phyloP scores from a whole-genome alignment of 2,329 filamentous ascomycete species.

The Phialophora chinensis region DNA sequence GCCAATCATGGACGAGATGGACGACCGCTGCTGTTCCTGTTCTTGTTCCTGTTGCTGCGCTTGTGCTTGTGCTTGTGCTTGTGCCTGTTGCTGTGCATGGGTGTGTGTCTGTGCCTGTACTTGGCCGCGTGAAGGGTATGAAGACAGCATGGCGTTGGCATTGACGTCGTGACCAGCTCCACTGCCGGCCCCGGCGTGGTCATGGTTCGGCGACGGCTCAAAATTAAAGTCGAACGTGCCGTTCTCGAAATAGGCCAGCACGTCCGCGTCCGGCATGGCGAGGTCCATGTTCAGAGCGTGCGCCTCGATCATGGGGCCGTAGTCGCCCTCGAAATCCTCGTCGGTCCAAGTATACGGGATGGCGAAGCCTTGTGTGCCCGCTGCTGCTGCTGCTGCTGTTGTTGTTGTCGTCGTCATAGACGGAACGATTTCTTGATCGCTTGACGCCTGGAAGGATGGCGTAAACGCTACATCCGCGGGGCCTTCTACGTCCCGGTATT shows the following conservation, averaged over 20 bases:
- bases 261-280: conserved; percentile 24
- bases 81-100: too few species aligned
- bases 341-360: conserved; percentile 17
- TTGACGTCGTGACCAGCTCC: not conserved
- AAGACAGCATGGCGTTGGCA: not conserved
- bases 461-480: not conserved
- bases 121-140: not conserved
- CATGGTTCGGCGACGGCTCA: conserved; percentile 18
- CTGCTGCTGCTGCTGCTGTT: not conserved
- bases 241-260: conserved; percentile 23
- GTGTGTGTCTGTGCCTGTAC: not conserved
- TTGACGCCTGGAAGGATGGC: not conserved
- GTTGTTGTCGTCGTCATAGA: not conserved
- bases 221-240: conserved; percentile 19
- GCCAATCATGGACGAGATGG: not conserved
- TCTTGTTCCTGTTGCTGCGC: not conserved
- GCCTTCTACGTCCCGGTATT: not conserved
- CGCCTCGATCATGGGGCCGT: conserved; percentile 27
- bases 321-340: conserved; percentile 22
- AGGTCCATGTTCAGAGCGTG: conserved; percentile 34
- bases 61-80: not conserved
- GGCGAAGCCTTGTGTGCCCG: not conserved
- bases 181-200: not conserved
- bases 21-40: not conserved
- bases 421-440: not conserved